Evolutionary conservation across 768 basidiomycete species (phyloP).

Genomic region (Sarcodon sp.): DNA sequence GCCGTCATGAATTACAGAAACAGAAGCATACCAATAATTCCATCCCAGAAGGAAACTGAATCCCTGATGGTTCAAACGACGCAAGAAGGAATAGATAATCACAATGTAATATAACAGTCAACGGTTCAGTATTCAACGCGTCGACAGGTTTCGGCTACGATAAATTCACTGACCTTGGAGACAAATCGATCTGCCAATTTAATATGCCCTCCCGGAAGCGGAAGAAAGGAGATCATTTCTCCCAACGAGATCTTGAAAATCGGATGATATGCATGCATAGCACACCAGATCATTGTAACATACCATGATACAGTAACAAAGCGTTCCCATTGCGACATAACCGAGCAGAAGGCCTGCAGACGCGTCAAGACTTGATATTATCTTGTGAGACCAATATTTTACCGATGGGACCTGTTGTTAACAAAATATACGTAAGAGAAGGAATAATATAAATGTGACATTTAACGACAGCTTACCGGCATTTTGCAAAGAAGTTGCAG

Average conservation of each 20-base stretch:
- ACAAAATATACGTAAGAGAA: too few species aligned
- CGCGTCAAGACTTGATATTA: conserved; percentile 10
- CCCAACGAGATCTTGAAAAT: conserved; percentile 43
- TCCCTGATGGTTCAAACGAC: too few species aligned
- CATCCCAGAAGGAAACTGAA: conserved; percentile 25
- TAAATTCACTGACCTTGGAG: conserved; percentile 42
- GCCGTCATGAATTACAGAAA: neutral
- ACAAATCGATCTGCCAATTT: conserved; percentile 75
- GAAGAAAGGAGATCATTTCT: conserved; percentile 70
- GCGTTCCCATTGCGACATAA: conserved; percentile 48
- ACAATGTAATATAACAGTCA: neutral
- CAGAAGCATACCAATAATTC: conserved; percentile 34
- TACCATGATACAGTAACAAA: conserved; percentile 67
- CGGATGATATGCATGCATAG: conserved; percentile 1
- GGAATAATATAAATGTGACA: too few species aligned
- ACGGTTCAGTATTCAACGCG: conserved; percentile 18
- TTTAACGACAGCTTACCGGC: conserved; percentile 6
- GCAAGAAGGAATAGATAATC: too few species aligned
- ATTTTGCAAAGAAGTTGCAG: conserved; percentile 27
- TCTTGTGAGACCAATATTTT: neutral
- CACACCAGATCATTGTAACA: conserved; percentile 5
- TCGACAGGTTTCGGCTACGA: too few species aligned
- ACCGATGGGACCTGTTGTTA: neutral
- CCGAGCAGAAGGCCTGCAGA: conserved; percentile 69
- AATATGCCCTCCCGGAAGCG: conserved; percentile 73